A percentile compares a stretch with the other conserved stretches of the same genome.
phyloP scores from a whole-genome alignment of 139 green algal species.

The Chlorella sp. region DNA sequence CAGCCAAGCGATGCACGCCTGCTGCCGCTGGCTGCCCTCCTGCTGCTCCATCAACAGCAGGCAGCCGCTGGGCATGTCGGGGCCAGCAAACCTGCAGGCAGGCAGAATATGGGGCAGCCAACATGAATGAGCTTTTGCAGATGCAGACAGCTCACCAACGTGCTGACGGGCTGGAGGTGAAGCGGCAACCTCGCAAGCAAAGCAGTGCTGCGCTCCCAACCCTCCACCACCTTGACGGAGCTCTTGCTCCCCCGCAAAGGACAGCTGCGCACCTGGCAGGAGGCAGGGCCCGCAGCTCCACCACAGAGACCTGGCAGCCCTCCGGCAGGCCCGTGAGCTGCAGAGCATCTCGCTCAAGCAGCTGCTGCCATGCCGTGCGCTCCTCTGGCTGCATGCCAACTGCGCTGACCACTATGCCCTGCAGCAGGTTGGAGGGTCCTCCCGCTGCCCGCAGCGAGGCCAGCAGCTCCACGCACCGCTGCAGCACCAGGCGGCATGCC shows the following conservation, averaged over 20 bases:
- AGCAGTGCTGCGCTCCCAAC: too few relatives aligned
- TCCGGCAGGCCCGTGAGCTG: background rate
- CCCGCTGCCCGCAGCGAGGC: slow-evolving; percentile 1
- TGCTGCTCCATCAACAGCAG: background rate
- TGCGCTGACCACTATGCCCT: background rate
- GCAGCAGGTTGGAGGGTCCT: background rate
- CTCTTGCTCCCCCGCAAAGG: too few relatives aligned
- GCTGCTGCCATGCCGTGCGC: slow-evolving; percentile 2
- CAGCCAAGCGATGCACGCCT: slow-evolving; percentile 1
- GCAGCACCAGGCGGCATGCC: background rate
- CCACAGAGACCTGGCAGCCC: background rate
- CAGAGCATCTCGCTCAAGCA: background rate
- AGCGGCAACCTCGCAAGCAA: background rate
- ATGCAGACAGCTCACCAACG: background rate
- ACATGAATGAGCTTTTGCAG: background rate
- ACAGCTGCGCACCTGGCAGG: background rate
- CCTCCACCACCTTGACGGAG: too few relatives aligned
- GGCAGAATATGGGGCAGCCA: background rate
- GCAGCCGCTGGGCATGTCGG: background rate
- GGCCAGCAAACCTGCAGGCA: slow-evolving; percentile 15
- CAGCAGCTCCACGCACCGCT: slow-evolving; percentile 10
- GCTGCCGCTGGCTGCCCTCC: background rate
- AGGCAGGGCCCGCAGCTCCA: background rate
- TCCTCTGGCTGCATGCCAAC: slow-evolving; percentile 6
- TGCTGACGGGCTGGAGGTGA: background rate